These are phyloP conservation scores for Wickerhamiella nectarea DNA, from an alignment of 805 yeast genomes.

Conservation along the genomic window DNA sequence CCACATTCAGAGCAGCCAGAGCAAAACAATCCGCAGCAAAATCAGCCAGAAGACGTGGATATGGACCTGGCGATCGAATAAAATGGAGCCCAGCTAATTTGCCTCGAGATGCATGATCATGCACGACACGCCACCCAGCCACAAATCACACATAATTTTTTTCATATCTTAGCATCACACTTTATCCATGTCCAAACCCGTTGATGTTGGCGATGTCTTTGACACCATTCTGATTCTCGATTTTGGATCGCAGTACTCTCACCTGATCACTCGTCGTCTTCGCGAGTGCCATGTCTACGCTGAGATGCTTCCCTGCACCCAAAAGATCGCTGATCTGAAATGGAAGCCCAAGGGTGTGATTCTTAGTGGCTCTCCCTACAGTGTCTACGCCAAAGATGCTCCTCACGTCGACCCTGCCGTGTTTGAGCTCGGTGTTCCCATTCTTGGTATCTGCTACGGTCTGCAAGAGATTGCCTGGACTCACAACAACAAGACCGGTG, in stretches of 20 bases:
- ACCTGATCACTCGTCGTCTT: slow-evolving; percentile 87
- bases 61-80: not conserved
- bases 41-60: not conserved
- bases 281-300: slow-evolving; percentile 98
- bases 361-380: slow-evolving; percentile 94
- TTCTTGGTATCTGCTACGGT: slow-evolving; percentile 96
- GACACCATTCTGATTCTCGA: slow-evolving; percentile 96
- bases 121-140: not conserved
- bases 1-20: not conserved
- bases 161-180: not conserved
- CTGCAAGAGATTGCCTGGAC: slow-evolving; percentile 99
- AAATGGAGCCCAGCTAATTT: no score
- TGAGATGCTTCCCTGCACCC: slow-evolving; percentile 98
- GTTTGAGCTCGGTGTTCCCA: slow-evolving; percentile 82
- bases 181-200: slow-evolving; percentile 15
- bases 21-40: not conserved
- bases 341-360: slow-evolving; percentile 97
- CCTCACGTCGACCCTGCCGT: slow-evolving; percentile 96
- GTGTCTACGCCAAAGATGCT: slow-evolving; percentile 87
- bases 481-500: slow-evolving; percentile 67
- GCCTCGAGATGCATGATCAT: not conserved
- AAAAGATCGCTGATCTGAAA: slow-evolving; percentile 76
- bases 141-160: not conserved
- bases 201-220: slow-evolving; percentile 71
- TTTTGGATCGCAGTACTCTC: slow-evolving; percentile 97